Base-by-base conservation (phyloP, 2,329 filamentous ascomycete species). In the Cadophora gregata region DNA sequence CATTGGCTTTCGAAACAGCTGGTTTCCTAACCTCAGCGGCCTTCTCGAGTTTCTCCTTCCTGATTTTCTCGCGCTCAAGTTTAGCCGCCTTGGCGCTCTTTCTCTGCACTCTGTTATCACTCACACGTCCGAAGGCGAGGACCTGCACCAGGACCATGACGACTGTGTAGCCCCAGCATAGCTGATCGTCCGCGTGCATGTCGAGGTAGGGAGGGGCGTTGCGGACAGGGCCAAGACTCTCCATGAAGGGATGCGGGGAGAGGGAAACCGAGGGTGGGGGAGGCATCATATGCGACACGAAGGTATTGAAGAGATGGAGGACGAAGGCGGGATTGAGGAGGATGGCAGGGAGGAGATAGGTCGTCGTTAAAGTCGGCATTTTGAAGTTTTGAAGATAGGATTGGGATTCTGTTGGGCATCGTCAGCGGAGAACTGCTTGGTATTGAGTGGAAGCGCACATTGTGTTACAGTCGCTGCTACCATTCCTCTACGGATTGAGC, bases 281-380 rank as follows among this genome's bases (percentile, higher is more conserved):
- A 58, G 78, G 77, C 38, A 74, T 64, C 21, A 75, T 59, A 60
- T 78, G 74, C 14, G 77, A 79, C 31, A 79, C 67, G 58, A 79
- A 73, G 47, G 78, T 79, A 60, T 81, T 80, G 58, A 80, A 73
- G 56, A 77, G 71, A 63, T 80, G 78, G 33, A 81, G 75, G 62
- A 80, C 69, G 63, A 81, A 73, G 47, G 78, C 73, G 4, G 79
- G 79, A 65, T 80, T 80, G 67, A 79, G 76, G 31, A 80, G 68
- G 66, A 80, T 75, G 36, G 77, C 77, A 25, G 78, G 77, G 29
- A 79, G 62, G 36, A 79, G 68, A 68, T 79, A 78, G 61, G 59
- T 70, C 6, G 71, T 63, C 25, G 70, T 71, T 24, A 77, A 65
- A 47, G 70, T 69, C 36, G 71, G 69, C 74, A 76, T 76, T 33